Conservation (phyloP, 1,284 basidiomycete species). For the Athelia psychrophila region DNA sequence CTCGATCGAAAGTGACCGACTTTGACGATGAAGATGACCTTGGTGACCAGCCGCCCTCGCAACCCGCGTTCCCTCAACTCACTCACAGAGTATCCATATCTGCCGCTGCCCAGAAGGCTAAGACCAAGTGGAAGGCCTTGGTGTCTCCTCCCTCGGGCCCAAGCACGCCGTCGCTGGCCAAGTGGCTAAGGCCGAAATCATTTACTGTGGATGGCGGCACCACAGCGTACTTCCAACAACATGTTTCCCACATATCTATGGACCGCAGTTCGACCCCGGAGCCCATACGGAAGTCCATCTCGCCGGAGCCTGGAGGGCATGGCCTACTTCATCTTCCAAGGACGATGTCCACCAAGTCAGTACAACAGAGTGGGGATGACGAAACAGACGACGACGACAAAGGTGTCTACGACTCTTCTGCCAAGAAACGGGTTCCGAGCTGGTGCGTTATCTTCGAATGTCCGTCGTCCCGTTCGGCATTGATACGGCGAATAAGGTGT, state of each 20-base stretch:
- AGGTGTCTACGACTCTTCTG: conserved; percentile 75
- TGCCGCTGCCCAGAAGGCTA: conserved; percentile 53
- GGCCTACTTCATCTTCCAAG: conserved; percentile 32
- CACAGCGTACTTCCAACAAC: conserved; percentile 8
- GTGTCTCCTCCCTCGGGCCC: conserved; percentile 37
- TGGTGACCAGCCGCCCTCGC: conserved; percentile 18
- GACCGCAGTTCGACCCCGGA: no score
- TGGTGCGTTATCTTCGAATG: conserved; percentile 46
- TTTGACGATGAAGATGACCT: conserved; percentile 43
- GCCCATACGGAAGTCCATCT: not conserved
- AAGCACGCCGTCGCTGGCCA: conserved; percentile 22
- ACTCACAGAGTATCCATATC: conserved; percentile 39
- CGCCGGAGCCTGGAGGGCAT: conserved; percentile 18
- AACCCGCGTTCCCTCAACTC: conserved; percentile 16
- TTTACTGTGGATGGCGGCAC: conserved; percentile 11
- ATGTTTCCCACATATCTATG: not conserved
- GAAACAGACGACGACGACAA: conserved; percentile 42
- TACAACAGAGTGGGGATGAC: conserved; percentile 33
- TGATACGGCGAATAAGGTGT: conserved; percentile 46
- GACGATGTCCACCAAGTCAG: conserved; percentile 31
- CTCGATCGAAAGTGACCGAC: conserved; percentile 43
- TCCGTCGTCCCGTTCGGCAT: conserved; percentile 4
- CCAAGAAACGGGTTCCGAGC: conserved; percentile 78
- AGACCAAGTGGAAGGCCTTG: conserved; percentile 54
- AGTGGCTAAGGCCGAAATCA: conserved; percentile 25